phyloP scores from a whole-genome alignment of 2,329 filamentous ascomycete species.

The Colletotrichum tropicicola region DNA sequence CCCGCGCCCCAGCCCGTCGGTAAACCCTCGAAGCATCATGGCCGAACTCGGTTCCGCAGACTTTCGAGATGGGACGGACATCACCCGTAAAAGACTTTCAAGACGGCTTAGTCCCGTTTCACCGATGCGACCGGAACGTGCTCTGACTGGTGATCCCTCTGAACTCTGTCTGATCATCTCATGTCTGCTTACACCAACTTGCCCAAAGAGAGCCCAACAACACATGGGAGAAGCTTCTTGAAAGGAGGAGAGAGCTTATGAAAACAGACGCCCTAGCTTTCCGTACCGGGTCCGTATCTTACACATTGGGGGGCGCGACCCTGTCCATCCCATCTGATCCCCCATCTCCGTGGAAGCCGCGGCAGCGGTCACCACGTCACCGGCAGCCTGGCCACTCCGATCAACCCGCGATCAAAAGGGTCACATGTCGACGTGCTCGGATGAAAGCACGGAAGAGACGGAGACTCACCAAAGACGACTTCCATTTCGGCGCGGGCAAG shows the following conservation, averaged over 20 bases:
- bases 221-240: not conserved
- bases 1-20: no score
- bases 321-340: no score
- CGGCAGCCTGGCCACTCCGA: slow-evolving; percentile 49
- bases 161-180: slow-evolving; percentile 5
- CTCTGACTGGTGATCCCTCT: not conserved
- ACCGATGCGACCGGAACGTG: not conserved
- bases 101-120: not conserved
- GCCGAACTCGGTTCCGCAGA: slow-evolving; percentile 1
- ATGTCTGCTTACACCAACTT: no score
- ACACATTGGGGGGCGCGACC: no score
- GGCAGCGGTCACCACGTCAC: slow-evolving; percentile 39
- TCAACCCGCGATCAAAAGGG: no score
- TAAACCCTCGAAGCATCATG: no score
- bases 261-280: no score
- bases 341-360: not conserved
- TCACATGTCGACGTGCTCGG: no score
- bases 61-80: not conserved
- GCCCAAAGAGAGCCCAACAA: no score
- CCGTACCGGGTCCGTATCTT: no score
- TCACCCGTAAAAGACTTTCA: not conserved
- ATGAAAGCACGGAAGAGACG: not conserved
- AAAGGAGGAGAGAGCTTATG: not conserved
- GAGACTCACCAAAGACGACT: slow-evolving; percentile 50
- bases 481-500: slow-evolving; percentile 52